phyloP scores from a whole-genome alignment of 2,329 filamentous ascomycete genomes.

The Sporothrix globosa region DNA sequence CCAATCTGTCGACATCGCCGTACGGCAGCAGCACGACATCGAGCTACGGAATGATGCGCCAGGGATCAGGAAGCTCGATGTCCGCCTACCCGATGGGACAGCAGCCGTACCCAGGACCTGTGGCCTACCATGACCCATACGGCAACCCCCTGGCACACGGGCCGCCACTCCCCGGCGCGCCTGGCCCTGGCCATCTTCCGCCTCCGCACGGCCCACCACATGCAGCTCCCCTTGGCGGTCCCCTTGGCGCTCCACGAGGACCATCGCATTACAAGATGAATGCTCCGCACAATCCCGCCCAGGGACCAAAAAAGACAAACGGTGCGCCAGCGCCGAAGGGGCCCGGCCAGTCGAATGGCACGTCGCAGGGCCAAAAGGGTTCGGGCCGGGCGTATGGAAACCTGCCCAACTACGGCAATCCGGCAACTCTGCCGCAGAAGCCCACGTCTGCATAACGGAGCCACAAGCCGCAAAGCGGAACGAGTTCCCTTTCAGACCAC shows the following conservation, averaged over 20 bases:
- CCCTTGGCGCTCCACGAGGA: conserved; percentile 26
- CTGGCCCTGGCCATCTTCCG: conserved; percentile 1
- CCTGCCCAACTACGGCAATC: conserved; percentile 62
- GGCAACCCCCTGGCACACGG: conserved; percentile 19
- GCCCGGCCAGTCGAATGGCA: conserved; percentile 31
- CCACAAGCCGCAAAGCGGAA: neutral
- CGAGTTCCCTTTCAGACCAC: neutral
- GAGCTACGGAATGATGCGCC: conserved; percentile 60
- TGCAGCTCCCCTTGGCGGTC: conserved; percentile 30
- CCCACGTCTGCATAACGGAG: conserved; percentile 48
- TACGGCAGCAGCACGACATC: conserved; percentile 48
- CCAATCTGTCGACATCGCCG: conserved; percentile 44
- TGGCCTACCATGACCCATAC: conserved; percentile 22
- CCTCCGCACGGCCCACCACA: conserved; percentile 4
- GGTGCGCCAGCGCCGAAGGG: conserved; percentile 41
- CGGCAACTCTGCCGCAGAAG: conserved; percentile 63
- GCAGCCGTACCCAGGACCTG: conserved; percentile 29
- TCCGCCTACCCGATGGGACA: conserved; percentile 53
- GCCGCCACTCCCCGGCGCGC: neutral
- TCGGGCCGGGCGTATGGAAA: conserved; percentile 53
- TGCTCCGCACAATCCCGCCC: conserved; percentile 37
- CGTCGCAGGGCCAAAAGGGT: conserved; percentile 41
- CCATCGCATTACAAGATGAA: conserved; percentile 26
- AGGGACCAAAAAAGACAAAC: conserved; percentile 41
- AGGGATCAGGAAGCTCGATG: conserved; percentile 59